Base-by-base conservation (phyloP, 2,329 filamentous ascomycete genomes). In the Tolypocladium capitatum region DNA sequence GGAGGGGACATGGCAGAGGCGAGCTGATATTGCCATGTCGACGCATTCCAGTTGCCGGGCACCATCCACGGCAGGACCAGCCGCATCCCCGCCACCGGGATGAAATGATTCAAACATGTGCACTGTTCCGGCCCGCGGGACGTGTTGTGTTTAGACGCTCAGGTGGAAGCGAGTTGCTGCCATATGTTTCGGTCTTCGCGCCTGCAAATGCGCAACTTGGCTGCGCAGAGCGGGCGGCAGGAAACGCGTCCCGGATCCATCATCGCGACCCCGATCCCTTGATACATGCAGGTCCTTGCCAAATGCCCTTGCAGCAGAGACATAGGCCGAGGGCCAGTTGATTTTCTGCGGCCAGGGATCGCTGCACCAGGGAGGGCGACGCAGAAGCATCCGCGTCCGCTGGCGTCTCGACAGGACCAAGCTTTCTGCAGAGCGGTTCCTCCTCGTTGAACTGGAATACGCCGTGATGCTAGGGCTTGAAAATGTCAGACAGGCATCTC, bases 21-120 rank as follows among this genome's bases (percentile, higher is more conserved):
- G 24, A 50, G 28, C 18, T 28, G 43, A 45, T 45, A 35, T 34
- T 45, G 48, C 48, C 55, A 55, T 59, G 46, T 49, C 46, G 52
- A 51, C 55, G 53, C 59, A 61, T 61, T 61, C 59, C 59, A 60
- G 51, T 47, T 46, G 46, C 43, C 30, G 9, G 18, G 30, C 31
- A 28, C 31, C 43, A 27, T 21, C 41, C 27, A 20, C 18, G 20
- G 32, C 20, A 45, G 31, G 20, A 28, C 46, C 38, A 43, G 31
- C 30, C 40, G 31, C 46, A 34, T 36, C 21, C 32, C 31, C 40
- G 46, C 46, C 13, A 13, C 38, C 31, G 9, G 28, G 32, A 27
- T 35, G 14, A 43, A 27, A 27, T 16, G 30, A 16, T 35, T 13
- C 20, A 47, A 33, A 21, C 45, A 40, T n/a, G 24, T 28, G 38